These are phyloP conservation scores for Ilyonectria mors-panacis DNA, from an alignment of 2,329 filamentous ascomycete genomes.

Conservation along the genomic window DNA sequence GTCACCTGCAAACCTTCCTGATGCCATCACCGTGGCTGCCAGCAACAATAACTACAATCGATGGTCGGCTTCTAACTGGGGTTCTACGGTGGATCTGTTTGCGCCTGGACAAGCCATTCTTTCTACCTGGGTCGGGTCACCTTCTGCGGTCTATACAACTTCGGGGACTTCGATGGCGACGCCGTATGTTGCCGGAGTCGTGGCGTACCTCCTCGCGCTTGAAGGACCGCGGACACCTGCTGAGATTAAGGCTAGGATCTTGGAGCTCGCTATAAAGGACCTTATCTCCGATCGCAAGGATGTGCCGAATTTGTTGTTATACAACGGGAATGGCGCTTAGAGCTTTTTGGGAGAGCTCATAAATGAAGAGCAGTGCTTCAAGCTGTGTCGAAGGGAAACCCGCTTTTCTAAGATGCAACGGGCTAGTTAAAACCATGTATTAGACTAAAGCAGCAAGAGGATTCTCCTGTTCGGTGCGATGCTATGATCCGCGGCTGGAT, in stretches of 20 bases:
- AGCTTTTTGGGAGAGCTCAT: no score
- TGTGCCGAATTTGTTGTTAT: constrained; percentile 33
- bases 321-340: constrained; percentile 36
- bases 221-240: constrained; percentile 31
- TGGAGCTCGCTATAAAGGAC: constrained; percentile 32
- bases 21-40: constrained; percentile 46
- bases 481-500: no score
- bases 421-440: no score
- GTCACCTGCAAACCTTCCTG: constrained; percentile 38
- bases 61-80: constrained; percentile 62
- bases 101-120: no score
- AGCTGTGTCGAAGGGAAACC: no score
- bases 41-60: constrained; percentile 52
- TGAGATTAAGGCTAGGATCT: constrained; percentile 20
- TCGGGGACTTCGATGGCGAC: constrained; percentile 40
- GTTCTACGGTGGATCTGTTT: constrained; percentile 28
- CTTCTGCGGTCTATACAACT: not conserved
- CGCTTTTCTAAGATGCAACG: no score
- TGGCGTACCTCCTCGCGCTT: constrained; percentile 39
- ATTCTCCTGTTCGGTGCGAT: no score
- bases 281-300: constrained; percentile 27
- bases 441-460: no score
- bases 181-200: constrained; percentile 41
- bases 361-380: no score
- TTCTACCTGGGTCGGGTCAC: constrained; percentile 47